These are phyloP conservation scores for Rhizopus arrhizus DNA, from an alignment of 371 early-diverging fungal species.

Conservation along the genomic window DNA sequence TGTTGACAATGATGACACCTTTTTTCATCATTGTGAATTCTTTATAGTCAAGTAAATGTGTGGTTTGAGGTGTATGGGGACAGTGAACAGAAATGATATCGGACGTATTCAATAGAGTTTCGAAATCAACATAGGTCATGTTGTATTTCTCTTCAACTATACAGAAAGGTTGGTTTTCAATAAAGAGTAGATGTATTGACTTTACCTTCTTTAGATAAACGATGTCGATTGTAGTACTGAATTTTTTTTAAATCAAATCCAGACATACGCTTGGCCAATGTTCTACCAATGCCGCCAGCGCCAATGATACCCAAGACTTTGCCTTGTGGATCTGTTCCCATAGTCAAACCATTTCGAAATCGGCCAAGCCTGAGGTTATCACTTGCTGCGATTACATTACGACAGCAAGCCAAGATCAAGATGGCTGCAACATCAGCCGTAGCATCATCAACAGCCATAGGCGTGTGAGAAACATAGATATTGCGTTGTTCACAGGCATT, in stretches of 20 bases:
- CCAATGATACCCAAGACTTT: slow-evolving; percentile 61
- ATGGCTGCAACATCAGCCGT: slow-evolving; percentile 60
- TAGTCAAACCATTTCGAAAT: slow-evolving; percentile 46
- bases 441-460: slow-evolving; percentile 48
- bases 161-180: background rate
- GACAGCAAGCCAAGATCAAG: slow-evolving; percentile 51
- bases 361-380: slow-evolving; percentile 51
- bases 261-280: slow-evolving; percentile 59
- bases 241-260: slow-evolving; percentile 57
- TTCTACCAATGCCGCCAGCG: slow-evolving; percentile 65
- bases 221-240: slow-evolving; percentile 57
- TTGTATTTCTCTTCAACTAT: slow-evolving; percentile 41
- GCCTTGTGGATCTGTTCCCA: slow-evolving; percentile 56
- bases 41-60: slow-evolving; percentile 47
- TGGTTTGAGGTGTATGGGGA: slow-evolving; percentile 55
- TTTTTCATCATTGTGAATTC: slow-evolving; percentile 59
- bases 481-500: slow-evolving; percentile 37
- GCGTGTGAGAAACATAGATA: slow-evolving; percentile 48
- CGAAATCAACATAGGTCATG: slow-evolving; percentile 53
- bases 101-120: slow-evolving; percentile 49
- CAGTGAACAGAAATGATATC: slow-evolving; percentile 65
- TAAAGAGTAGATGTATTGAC: background rate
- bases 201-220: slow-evolving; percentile 37
- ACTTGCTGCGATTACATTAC: slow-evolving; percentile 49
- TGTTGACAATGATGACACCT: slow-evolving; percentile 59